Base-by-base conservation (phyloP, 805 yeast genomes). In the Hanseniaspora guilliermondii region DNA sequence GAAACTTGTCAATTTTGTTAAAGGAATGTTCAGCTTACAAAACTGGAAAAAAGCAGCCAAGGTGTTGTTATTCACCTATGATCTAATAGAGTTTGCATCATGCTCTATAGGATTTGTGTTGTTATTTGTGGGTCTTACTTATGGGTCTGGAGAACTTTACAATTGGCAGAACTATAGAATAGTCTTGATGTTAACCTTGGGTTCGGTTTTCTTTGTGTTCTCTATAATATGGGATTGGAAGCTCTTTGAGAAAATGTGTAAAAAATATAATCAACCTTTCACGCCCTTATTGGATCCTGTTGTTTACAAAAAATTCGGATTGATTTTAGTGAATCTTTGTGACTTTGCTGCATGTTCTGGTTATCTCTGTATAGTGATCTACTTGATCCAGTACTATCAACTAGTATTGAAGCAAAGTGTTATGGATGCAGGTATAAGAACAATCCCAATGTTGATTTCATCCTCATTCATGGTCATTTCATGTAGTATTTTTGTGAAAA, bases 131-230 rank as follows among this genome's bases (percentile, higher is more conserved):
- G 68, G 59, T 1, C 45, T 64, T 35, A 63, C 66, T 8, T 62
- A 60, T 49, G 81, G 82, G 17, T 87, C 87, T 36, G 87, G 87
- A 2, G 68, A 76, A 8, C 68, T 75, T 11, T 80, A 73, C 61
- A 63, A 69, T 0, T 83, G 88, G 88, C 60, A 72, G 59, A 75
- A 74, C 14, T 64, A 73, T 2, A 56, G 67, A 21, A 70, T 71
- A 16, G 73, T 77, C 12, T 53, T 67, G 6, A 65, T 75, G 65
- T 62, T 77, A 39, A 63, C 66, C 3, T 57, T 76, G 38, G 81
- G 82, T 24, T 74, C 70, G 1, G 53, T 64, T 0, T 65, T 71
- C 25, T 68, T 76, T 22, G 56, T 73, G 1, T 57, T 62, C 0
- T 80, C 83, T 54, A 37, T 79, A 8, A 22, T 77, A 2, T 70